Conservation (phyloP, 2,329 filamentous ascomycete genomes). For the Albifimbria verrucaria region DNA sequence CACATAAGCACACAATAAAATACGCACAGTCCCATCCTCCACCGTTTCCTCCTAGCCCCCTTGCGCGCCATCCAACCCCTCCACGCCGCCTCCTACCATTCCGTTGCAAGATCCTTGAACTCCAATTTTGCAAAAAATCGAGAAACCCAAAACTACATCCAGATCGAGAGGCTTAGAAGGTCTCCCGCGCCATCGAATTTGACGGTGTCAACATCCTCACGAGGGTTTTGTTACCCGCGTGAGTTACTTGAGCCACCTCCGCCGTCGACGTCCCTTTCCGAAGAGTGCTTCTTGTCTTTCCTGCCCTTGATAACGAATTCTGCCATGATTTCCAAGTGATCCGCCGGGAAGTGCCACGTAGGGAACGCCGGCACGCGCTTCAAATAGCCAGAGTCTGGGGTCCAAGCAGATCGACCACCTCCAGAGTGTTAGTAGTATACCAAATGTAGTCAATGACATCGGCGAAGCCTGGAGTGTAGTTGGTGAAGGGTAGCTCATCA, state of each 20-base stretch:
- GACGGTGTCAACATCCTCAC: neutral
- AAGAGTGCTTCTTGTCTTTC: slow-evolving; percentile 72
- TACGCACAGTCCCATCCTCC: neutral
- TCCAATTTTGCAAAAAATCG: slow-evolving; percentile 29
- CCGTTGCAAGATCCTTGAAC: slow-evolving; percentile 26
- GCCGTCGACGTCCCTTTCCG: slow-evolving; percentile 63
- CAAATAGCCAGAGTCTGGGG: slow-evolving; percentile 84
- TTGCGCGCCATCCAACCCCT: neutral
- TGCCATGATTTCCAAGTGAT: slow-evolving; percentile 85
- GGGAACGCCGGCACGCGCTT: slow-evolving; percentile 87
- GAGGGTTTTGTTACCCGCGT: slow-evolving; percentile 19
- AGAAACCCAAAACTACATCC: slow-evolving; percentile 35
- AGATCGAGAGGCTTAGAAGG: slow-evolving; percentile 21
- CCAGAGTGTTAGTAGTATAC: slow-evolving; percentile 89
- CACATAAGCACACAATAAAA: neutral
- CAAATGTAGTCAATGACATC: slow-evolving; percentile 96
- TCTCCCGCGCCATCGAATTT: neutral
- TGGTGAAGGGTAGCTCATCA: slow-evolving; percentile 87
- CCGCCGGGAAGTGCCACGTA: slow-evolving; percentile 90
- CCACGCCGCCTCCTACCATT: neutral
- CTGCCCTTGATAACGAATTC: slow-evolving; percentile 86
- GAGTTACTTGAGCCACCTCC: slow-evolving; percentile 33
- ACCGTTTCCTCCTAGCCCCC: neutral
- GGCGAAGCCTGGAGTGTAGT: slow-evolving; percentile 91
- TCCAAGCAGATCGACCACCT: slow-evolving; percentile 79